Evolutionary conservation across 2,329 filamentous ascomycete genomes (phyloP).

Genomic region (Colletotrichum navitas): DNA sequence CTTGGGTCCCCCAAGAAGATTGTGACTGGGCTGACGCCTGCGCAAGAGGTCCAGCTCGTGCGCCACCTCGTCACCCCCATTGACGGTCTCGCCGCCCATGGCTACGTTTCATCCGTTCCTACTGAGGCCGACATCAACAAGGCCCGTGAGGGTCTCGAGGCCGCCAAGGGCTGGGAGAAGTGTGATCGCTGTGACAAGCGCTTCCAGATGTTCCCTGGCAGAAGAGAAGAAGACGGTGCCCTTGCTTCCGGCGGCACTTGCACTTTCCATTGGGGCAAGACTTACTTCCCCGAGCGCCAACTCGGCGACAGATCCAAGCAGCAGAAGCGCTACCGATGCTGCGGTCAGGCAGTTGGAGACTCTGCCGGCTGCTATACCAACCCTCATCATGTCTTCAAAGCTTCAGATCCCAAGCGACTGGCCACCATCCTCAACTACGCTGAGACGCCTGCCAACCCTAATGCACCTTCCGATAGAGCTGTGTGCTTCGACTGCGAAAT

Average conservation of each 20-base stretch:
- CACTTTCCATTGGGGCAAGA: slow-evolving; percentile 82
- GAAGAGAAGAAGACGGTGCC: slow-evolving; percentile 80
- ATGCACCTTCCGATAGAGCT: slow-evolving; percentile 66
- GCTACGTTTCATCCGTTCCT: slow-evolving; percentile 81
- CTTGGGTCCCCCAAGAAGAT: slow-evolving; percentile 64
- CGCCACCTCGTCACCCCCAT: slow-evolving; percentile 74
- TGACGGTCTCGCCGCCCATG: slow-evolving; percentile 72
- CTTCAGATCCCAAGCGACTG: slow-evolving; percentile 79
- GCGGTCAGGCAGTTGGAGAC: slow-evolving; percentile 79
- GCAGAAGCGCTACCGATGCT: slow-evolving; percentile 81
- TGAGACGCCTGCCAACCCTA: slow-evolving; percentile 76
- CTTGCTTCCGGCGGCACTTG: slow-evolving; percentile 84
- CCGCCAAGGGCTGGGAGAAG: slow-evolving; percentile 82
- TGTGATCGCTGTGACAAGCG: slow-evolving; percentile 89
- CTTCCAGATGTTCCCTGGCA: slow-evolving; percentile 92
- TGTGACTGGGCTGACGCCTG: slow-evolving; percentile 75
- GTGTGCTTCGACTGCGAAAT: slow-evolving; percentile 97
- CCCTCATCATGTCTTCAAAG: slow-evolving; percentile 88
- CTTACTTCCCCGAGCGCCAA: slow-evolving; percentile 69
- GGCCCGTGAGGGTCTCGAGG: slow-evolving; percentile 73
- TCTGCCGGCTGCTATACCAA: slow-evolving; percentile 79
- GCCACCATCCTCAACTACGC: slow-evolving; percentile 84
- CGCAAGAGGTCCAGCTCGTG: slow-evolving; percentile 77
- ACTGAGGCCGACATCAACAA: slow-evolving; percentile 73
- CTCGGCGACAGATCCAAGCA: slow-evolving; percentile 68